Percentiles rank a stretch among this genome's conserved stretches.
Evolutionary conservation across 2,329 filamentous ascomycete species (phyloP).

Genomic region (Penicillium hesseltinei): DNA sequence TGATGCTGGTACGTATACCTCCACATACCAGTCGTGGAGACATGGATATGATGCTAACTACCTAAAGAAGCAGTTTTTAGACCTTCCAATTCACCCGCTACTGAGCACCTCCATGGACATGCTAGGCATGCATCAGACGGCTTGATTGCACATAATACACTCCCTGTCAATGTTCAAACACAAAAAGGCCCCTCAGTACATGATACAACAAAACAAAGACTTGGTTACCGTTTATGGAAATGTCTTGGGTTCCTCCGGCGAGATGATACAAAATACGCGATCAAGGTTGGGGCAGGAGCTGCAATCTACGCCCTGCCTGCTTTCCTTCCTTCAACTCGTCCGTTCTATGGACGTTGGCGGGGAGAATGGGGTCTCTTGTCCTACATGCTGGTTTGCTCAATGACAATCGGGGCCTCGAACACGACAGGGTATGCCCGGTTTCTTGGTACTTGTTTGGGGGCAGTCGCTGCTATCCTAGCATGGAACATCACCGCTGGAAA

Average conservation of each 20-base stretch:
- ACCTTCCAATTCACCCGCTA: background rate
- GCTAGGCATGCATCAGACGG: conserved; percentile 8
- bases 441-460: conserved; percentile 80
- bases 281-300: conserved; percentile 91
- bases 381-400: conserved; percentile 97
- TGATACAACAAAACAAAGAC: conserved; percentile 24
- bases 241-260: conserved; percentile 57
- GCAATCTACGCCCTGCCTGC: conserved; percentile 85
- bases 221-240: conserved; percentile 41
- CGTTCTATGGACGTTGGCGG: conserved; percentile 81
- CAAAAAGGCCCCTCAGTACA: conserved; percentile 5
- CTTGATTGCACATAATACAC: conserved; percentile 9
- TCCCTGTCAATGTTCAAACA: conserved; percentile 5
- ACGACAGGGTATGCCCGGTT: conserved; percentile 87
- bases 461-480: conserved; percentile 67
- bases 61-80: background rate
- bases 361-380: conserved; percentile 96
- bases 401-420: conserved; percentile 95
- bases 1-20: conserved; percentile 27
- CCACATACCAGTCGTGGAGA: background rate
- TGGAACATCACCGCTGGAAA: conserved; percentile 78
- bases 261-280: conserved; percentile 72
- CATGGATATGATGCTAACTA: background rate
- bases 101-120: background rate
- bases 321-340: conserved; percentile 74